These are phyloP conservation scores for Phlyctochytrium planicorne DNA, from an alignment of 192 early-diverging fungal species.

Conservation along the genomic window DNA sequence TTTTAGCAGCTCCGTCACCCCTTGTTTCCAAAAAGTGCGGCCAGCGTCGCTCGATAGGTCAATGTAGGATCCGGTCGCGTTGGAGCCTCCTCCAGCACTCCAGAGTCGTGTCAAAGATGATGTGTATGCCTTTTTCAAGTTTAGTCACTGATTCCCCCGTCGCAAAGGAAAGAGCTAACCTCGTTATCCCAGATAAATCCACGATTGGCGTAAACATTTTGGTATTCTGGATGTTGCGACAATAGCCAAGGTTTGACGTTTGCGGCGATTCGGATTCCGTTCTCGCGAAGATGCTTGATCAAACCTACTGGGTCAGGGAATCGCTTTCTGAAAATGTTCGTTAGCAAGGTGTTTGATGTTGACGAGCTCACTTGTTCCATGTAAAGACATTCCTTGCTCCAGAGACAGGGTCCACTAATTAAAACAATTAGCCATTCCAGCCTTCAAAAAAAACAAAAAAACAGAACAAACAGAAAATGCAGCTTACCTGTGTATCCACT, in stretches of 20 bases:
- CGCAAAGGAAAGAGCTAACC: slow-evolving; percentile 22
- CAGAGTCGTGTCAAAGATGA: slow-evolving; percentile 44
- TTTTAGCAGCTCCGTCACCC: slow-evolving; percentile 46
- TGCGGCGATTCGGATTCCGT: slow-evolving; percentile 54
- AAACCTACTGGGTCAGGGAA: slow-evolving; percentile 54
- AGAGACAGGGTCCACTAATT: slow-evolving; percentile 32
- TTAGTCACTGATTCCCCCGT: not conserved
- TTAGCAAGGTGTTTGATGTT: not conserved
- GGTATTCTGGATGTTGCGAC: slow-evolving; percentile 49
- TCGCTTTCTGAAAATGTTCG: slow-evolving; percentile 22
- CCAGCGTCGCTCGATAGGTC: slow-evolving; percentile 53
- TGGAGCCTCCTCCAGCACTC: slow-evolving; percentile 48
- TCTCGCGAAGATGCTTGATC: slow-evolving; percentile 26
- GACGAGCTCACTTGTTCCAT: slow-evolving; percentile 48
- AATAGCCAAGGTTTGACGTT: slow-evolving; percentile 67
- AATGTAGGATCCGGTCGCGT: slow-evolving; percentile 50
- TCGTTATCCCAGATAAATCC: slow-evolving; percentile 47
- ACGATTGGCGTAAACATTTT: slow-evolving; percentile 22
- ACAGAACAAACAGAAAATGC: slow-evolving; percentile 11
- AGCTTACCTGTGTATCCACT: slow-evolving; percentile 56
- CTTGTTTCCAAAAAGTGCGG: slow-evolving; percentile 51
- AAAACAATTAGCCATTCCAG: too few species aligned
- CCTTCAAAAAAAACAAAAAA: not conserved
- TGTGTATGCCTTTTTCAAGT: slow-evolving; percentile 5
- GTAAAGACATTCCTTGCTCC: slow-evolving; percentile 61